Conservation (phyloP, 1,284 basidiomycete species). For the Exobasidium cylindrosporum region DNA sequence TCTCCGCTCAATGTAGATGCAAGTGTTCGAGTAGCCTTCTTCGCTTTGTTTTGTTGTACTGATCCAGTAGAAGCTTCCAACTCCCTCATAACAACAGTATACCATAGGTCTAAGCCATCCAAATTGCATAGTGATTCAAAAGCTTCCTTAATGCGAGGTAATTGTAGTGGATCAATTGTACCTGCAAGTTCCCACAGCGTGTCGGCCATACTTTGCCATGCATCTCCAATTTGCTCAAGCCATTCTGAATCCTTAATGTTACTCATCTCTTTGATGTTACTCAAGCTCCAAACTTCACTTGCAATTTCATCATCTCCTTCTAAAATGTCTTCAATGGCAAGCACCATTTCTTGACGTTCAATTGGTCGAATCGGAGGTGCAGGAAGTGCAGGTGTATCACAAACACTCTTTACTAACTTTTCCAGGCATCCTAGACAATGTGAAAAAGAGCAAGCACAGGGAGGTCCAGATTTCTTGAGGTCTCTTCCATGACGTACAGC, state of each 20-base stretch:
- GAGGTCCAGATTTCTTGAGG: slow-evolving; percentile 22
- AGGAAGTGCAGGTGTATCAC: slow-evolving; percentile 13
- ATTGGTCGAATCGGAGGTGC: slow-evolving; percentile 13
- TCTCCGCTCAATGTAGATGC: neutral
- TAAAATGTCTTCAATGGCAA: slow-evolving; percentile 3
- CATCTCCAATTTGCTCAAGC: slow-evolving; percentile 10
- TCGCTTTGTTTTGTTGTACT: neutral
- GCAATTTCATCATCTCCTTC: slow-evolving; percentile 3
- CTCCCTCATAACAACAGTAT: slow-evolving; percentile 23
- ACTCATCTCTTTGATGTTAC: slow-evolving; percentile 8
- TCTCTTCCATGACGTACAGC: slow-evolving; percentile 21
- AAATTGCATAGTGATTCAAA: slow-evolving; percentile 8
- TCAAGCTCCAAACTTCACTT: neutral
- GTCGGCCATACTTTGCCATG: slow-evolving; percentile 22
- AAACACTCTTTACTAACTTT: slow-evolving; percentile 16
- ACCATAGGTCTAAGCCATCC: slow-evolving; percentile 28
- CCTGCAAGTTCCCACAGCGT: slow-evolving; percentile 18
- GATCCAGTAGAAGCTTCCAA: slow-evolving; percentile 6
- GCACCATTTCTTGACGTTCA: neutral
- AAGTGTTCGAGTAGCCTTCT: neutral
- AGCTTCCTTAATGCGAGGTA: slow-evolving; percentile 16
- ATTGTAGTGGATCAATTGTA: slow-evolving; percentile 19
- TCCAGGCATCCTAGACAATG: slow-evolving; percentile 24
- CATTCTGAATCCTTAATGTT: slow-evolving; percentile 5
- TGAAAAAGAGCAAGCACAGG: slow-evolving; percentile 29